Base-by-base conservation (phyloP, 73 alveolate species). In the Blepharisma japonicum region DNA sequence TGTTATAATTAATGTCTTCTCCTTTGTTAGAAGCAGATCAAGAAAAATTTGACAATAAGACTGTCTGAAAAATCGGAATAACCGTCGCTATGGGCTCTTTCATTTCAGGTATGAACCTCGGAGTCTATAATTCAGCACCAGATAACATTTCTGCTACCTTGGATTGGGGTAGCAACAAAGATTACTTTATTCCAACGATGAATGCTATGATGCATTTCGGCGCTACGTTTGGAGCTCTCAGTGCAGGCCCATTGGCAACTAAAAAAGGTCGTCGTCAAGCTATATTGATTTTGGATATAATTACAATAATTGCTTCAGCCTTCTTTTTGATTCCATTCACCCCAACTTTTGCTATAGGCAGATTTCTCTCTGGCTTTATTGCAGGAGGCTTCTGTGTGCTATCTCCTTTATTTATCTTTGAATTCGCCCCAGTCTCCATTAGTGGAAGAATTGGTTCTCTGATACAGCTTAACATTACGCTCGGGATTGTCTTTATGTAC, bases 361-460 rank as follows among this genome's bases (percentile, higher is more conserved):
- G 83, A 54, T 25, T 55, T 21, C 11, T 77, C 3, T 21, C 56
- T 7, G 83, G 83, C 6, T 21, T 77, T 18, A 38, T 32, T 53
- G 53, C 81, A 18, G 83, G 79, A 11, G 48, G 25, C 48, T n/a
- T 23, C 6, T 46, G 49, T 9, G 20, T 50, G 49, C 20, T 68
- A 0, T 32, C 56, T 25, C 83, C 83, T 21, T 6, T 55, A 9
- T 77, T 20, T 42, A 55, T 77, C 38, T n/a, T 46, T 48, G 83
- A 77, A 77, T 46, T 77, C 56, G 9, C 47, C 8, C 83, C 81
- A 46, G 56, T 23, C 4, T 6, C 8, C 21, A 27, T 32, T 53
- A 77, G 83, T 46, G 83, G 83, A 8, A 18, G 5, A 6, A 6
- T 55, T 7, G 77, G 70, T 6, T 46, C 79, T n/a, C 56, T 77